Conservation (phyloP, 2,329 filamentous ascomycete genomes). For the Cercospora beticola region DNA sequence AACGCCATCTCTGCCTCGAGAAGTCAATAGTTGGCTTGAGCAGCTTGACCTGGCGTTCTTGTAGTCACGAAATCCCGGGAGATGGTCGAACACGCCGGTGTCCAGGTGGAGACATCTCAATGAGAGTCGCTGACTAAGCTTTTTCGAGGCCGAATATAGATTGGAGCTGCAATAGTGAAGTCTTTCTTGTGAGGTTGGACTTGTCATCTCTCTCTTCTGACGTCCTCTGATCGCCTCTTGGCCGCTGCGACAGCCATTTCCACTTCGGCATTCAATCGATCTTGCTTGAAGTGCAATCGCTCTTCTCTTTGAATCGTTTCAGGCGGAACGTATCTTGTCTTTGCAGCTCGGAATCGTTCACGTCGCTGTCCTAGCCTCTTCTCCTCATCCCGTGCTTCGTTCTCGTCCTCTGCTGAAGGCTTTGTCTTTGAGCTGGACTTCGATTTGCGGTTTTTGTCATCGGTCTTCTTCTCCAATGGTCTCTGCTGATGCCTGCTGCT, state of each 20-base stretch:
- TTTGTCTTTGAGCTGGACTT: background rate
- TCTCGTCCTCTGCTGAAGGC: background rate
- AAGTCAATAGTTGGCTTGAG: too few relatives aligned
- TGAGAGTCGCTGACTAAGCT: background rate
- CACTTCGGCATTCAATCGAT: background rate
- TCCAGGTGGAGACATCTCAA: background rate
- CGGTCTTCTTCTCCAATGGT: background rate
- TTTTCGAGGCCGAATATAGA: background rate
- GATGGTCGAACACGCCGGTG: background rate
- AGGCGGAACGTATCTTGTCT: background rate
- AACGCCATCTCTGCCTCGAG: conserved; percentile 7
- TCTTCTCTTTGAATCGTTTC: background rate
- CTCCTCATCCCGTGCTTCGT: background rate
- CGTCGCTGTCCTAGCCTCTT: background rate
- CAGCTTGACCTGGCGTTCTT: too few relatives aligned
- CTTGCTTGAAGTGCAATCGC: conserved; percentile 1
- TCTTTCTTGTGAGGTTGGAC: background rate
- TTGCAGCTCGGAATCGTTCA: conserved; percentile 3
- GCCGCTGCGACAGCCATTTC: conserved; percentile 5
- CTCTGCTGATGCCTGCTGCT: conserved; percentile 6
- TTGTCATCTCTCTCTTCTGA: background rate
- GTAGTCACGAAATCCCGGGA: background rate
- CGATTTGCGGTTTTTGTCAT: background rate
- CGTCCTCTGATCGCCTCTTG: background rate
- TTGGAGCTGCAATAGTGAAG: background rate